A percentile compares a stretch with the other conserved stretches of the same genome.
phyloP scores from a whole-genome alignment of 768 basidiomycete genomes.

The Lepiota venenata region DNA sequence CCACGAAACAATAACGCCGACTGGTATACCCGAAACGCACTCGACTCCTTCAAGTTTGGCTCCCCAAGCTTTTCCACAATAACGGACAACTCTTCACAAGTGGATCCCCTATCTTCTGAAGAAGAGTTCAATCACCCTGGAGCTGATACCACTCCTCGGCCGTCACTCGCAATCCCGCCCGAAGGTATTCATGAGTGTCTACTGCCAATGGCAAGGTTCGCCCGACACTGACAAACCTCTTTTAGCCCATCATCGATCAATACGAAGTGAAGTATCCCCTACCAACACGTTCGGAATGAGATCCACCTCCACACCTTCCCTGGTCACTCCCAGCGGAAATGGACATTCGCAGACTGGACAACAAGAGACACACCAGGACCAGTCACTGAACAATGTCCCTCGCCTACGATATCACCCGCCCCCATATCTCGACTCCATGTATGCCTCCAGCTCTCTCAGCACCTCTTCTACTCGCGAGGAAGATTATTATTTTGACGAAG shows the following conservation, averaged over 20 bases:
- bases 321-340: constrained; percentile 30
- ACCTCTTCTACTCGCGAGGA: constrained; percentile 22
- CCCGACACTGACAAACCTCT: constrained; percentile 3
- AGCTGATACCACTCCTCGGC: constrained; percentile 48
- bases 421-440: constrained; percentile 17
- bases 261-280: constrained; percentile 38
- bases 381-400: constrained; percentile 13
- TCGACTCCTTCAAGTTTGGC: constrained; percentile 47
- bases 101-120: constrained; percentile 22
- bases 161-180: constrained; percentile 36
- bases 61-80: constrained; percentile 29
- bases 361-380: constrained; percentile 1
- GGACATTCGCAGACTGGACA: background rate
- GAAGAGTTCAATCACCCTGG: constrained; percentile 27
- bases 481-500: constrained; percentile 44
- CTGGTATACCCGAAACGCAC: constrained; percentile 40
- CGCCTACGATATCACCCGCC: constrained; percentile 28
- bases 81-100: constrained; percentile 30
- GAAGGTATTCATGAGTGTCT: constrained; percentile 26
- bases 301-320: constrained; percentile 43
- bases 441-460: constrained; percentile 23
- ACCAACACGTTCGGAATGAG: constrained; percentile 44
- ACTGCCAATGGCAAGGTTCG: constrained; percentile 19
- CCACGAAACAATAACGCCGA: constrained; percentile 15
- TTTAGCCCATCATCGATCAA: constrained; percentile 6